Base-by-base conservation (phyloP, 768 basidiomycete genomes). In the Boletus reticuloceps region DNA sequence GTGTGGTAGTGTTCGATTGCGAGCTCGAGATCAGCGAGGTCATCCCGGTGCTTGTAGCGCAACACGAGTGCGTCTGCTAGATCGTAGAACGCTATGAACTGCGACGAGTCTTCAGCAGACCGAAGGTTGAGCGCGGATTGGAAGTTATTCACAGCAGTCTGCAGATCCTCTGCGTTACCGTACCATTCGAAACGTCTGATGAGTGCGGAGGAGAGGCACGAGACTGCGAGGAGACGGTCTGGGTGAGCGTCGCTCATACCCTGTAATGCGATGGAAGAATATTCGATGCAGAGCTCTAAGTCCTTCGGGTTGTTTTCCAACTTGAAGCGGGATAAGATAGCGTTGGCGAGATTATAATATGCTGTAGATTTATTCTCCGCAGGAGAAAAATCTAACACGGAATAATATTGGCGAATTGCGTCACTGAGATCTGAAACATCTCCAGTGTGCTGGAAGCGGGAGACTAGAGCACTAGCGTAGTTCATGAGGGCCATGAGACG, bases 281-380 rank as follows among this genome's bases (percentile, higher is more conserved):
- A 58, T 39, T 65, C 50, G 4, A 70, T 67, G 37, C 60, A 65
- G 31, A 60, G 54, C 12, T 61, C 59, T 14, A 69, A 54, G 48
- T 70, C 69, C 7, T 56, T 42, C n/a, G 31, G 42, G n/a, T 61
- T 39, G 7, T 51, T 55, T 48, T 55, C 46, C 6, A 65, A 10
- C 47, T 67, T 69, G 58, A 62, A 69, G 29, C 69, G 69, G 38
- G 63, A 67, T 19, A 71, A 52, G 42, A 71, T 45, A 25, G 69
- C 68, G 39, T 68, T 69, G 43, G 67, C 69, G 31, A 70, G 69
- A 50, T 67, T 69, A 47, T 69, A 69, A 44, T 55, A 60, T 9
- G 62, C 60, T 4, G 62, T 53, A 17, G 62, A 52, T 49, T 47
- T 60, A 31, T 61, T 62, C 41, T 69, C 61, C 10, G 46, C 47